A percentile compares a stretch with the other conserved stretches of the same genome.
Evolutionary conservation across 495 filamentous ascomycete species (phyloP).

Genomic region (Lasiosphaeris hirsuta): DNA sequence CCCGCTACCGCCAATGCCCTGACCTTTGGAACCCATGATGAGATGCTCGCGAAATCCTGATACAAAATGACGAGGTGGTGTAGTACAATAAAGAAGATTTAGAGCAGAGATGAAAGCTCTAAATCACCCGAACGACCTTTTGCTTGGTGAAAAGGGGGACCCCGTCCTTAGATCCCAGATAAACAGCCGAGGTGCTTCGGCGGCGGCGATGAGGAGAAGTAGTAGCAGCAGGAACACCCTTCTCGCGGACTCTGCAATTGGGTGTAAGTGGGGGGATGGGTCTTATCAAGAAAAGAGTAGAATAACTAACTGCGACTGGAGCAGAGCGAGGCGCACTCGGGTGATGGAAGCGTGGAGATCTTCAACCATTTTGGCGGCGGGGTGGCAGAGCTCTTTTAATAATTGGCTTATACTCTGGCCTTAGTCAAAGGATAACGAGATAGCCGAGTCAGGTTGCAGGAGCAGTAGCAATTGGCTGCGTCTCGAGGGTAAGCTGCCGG

Average conservation of each 20-base stretch:
- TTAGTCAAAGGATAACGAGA: background rate
- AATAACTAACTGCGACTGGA: slow-evolving; percentile 33
- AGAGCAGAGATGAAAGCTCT: background rate
- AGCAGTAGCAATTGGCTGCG: background rate
- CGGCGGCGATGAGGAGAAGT: slow-evolving; percentile 21
- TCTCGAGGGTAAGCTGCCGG: slow-evolving; percentile 2
- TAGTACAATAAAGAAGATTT: background rate
- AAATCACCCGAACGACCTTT: slow-evolving; percentile 28
- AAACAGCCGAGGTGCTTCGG: slow-evolving; percentile 24
- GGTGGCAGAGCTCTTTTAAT: background rate
- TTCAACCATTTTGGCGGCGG: slow-evolving; percentile 21
- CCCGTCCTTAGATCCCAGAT: slow-evolving; percentile 27
- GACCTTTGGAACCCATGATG: slow-evolving; percentile 23
- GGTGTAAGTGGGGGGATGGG: background rate
- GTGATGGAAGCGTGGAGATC: slow-evolving; percentile 29
- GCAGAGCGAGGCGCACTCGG: slow-evolving; percentile 31
- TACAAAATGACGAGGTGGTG: background rate
- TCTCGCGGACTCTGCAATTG: slow-evolving; percentile 22
- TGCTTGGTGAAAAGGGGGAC: slow-evolving; percentile 30
- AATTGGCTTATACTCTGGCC: background rate
- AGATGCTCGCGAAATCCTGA: background rate
- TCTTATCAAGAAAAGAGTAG: background rate
- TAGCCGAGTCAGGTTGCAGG: background rate
- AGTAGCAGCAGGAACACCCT: slow-evolving; percentile 7
- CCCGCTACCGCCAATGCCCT: background rate